Percentiles rank a stretch among this genome's conserved stretches.
These are phyloP conservation scores for Linnemannia elongata DNA, from an alignment of 192 early-diverging fungal genomes.

Conservation along the genomic window DNA sequence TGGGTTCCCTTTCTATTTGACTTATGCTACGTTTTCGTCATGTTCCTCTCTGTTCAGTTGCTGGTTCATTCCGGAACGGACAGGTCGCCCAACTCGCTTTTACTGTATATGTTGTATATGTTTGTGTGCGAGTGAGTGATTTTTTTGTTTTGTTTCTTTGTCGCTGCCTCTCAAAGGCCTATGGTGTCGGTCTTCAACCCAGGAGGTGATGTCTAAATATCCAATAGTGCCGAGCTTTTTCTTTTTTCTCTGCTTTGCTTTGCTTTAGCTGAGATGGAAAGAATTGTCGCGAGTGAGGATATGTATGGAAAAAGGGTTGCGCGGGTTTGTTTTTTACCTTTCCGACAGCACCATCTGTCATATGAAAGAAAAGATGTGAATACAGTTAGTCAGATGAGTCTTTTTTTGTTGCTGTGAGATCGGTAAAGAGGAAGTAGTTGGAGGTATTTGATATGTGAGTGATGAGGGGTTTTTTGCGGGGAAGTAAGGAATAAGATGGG, in stretches of 20 bases:
- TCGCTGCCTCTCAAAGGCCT: neutral
- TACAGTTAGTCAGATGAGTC: neutral
- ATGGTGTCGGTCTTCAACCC: slow-evolving; percentile 1
- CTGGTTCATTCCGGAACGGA: slow-evolving; percentile 28
- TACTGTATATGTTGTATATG: neutral
- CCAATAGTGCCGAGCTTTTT: slow-evolving; percentile 1
- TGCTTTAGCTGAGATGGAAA: slow-evolving; percentile 16
- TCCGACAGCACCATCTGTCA: slow-evolving; percentile 79
- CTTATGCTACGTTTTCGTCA: neutral
- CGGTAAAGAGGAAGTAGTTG: neutral
- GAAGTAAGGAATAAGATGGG: neutral
- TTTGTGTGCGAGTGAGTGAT: neutral
- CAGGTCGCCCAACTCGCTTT: neutral
- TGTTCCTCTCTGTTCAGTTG: neutral
- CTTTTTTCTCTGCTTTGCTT: too few species aligned
- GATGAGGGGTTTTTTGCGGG: neutral
- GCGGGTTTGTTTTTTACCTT: slow-evolving; percentile 62
- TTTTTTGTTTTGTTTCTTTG: neutral
- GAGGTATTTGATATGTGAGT: neutral
- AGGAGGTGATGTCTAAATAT: neutral
- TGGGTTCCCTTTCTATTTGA: neutral
- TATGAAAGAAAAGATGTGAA: neutral
- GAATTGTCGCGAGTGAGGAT: neutral
- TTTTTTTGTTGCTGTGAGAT: neutral
- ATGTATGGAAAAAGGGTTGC: neutral